Percentiles rank a stretch among this genome's conserved stretches.
Evolutionary conservation across 169 alveolate genomes (phyloP).

Genomic region (Cryptosporidium felis): DNA sequence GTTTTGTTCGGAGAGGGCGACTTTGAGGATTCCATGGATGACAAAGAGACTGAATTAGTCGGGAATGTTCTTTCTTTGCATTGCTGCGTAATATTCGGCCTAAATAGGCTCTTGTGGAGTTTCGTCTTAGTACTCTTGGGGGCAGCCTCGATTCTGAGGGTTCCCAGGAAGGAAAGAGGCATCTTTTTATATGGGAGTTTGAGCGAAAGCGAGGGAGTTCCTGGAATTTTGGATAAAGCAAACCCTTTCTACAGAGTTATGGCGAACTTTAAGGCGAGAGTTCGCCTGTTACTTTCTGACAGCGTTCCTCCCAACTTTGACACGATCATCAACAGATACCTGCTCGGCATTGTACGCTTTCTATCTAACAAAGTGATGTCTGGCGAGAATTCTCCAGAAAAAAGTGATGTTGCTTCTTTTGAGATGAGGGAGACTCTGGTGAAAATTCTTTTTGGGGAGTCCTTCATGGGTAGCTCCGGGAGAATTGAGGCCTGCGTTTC

Average conservation of each 20-base stretch:
- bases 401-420: not conserved
- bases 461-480: not conserved
- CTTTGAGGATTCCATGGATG: not conserved
- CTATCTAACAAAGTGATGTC: not conserved
- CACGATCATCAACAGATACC: not conserved
- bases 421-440: not conserved
- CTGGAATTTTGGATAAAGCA: not conserved
- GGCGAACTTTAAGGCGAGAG: not conserved
- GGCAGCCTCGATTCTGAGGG: not conserved
- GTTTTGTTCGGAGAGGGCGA: not conserved
- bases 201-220: not conserved
- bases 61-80: constrained; percentile 6
- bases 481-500: constrained; percentile 23
- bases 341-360: not conserved
- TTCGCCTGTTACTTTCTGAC: not conserved
- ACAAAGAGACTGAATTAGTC: constrained; percentile 2
- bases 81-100: constrained; percentile 27
- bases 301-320: constrained; percentile 25
- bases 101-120: constrained; percentile 11
- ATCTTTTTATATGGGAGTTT: not conserved
- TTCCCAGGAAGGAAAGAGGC: not conserved
- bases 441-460: not conserved
- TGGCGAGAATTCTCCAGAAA: not conserved
- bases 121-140: constrained; percentile 5
- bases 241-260: not conserved